Evolutionary conservation across 371 early-diverging fungal species (phyloP).

Genomic region (Zychaea mexicana): DNA sequence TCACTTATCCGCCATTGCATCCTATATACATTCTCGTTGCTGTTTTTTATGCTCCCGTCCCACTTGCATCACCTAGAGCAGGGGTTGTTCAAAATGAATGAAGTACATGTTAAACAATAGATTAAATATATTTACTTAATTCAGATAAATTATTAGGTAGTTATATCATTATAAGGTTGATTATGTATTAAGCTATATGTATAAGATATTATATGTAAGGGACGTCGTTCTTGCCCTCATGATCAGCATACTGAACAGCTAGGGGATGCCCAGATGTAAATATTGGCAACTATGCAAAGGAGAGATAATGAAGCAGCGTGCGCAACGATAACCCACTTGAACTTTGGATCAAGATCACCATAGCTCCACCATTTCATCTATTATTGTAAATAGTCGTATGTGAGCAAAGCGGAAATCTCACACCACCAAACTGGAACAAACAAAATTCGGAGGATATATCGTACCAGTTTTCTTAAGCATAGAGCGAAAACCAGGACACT

Average conservation of each 20-base stretch:
- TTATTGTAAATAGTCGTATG: no score
- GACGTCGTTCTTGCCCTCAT: not conserved
- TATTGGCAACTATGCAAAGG: constrained; percentile 9
- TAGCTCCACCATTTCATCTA: constrained; percentile 16
- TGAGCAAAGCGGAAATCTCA: not conserved
- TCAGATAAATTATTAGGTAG: not conserved
- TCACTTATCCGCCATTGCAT: not conserved
- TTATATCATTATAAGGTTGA: not conserved
- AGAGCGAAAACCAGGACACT: constrained; percentile 6
- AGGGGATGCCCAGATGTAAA: constrained; percentile 13
- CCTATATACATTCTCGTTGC: not conserved
- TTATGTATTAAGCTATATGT: not conserved
- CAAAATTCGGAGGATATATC: no score
- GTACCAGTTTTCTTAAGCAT: constrained; percentile 12
- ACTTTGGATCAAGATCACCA: constrained; percentile 18
- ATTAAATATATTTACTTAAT: no score
- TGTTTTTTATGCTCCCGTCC: not conserved
- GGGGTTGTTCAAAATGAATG: not conserved
- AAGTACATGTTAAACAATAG: no score
- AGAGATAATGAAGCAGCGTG: constrained; percentile 10
- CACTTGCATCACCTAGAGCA: not conserved
- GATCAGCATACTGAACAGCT: not conserved
- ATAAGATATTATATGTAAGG: not conserved
- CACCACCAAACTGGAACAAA: not conserved
- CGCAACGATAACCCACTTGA: constrained; percentile 13